Conservation (phyloP, 495 filamentous ascomycete genomes). For the Pseudoneurospora amorphoporcata region DNA sequence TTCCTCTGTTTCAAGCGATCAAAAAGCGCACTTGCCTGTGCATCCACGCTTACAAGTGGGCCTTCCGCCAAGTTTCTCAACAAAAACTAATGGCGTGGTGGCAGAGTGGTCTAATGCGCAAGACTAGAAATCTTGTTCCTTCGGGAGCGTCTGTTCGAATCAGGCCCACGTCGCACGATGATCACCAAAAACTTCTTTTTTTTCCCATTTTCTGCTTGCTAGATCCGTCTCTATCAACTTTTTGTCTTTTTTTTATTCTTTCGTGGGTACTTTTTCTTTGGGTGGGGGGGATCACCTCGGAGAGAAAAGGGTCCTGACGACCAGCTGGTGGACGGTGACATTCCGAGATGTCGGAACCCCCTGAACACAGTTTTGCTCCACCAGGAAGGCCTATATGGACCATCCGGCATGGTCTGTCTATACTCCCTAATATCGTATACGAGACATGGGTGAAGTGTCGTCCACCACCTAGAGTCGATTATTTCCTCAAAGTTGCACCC, state of each 20-base stretch:
- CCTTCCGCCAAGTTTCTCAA: accelerated
- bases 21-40: not conserved
- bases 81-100: not conserved
- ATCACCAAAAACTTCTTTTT: not conserved
- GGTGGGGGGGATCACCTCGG: too few species aligned
- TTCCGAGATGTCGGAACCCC: too few species aligned
- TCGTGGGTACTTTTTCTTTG: too few species aligned
- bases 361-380: too few species aligned
- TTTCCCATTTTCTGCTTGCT: not conserved
- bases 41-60: not conserved
- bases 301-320: too few species aligned
- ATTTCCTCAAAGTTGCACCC: too few species aligned
- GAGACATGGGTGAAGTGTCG: too few species aligned
- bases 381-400: too few species aligned
- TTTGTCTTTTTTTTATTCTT: not conserved
- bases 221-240: not conserved
- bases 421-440: too few species aligned
- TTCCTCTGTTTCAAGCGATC: not conserved
- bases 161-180: not conserved
- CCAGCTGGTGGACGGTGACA: too few species aligned
- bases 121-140: not conserved
- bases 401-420: too few species aligned
- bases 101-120: not conserved
- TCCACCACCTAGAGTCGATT: too few species aligned
- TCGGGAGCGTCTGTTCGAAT: not conserved